phyloP scores from a whole-genome alignment of 805 yeast genomes.

The Wickerhamomyces strasburgensis region DNA sequence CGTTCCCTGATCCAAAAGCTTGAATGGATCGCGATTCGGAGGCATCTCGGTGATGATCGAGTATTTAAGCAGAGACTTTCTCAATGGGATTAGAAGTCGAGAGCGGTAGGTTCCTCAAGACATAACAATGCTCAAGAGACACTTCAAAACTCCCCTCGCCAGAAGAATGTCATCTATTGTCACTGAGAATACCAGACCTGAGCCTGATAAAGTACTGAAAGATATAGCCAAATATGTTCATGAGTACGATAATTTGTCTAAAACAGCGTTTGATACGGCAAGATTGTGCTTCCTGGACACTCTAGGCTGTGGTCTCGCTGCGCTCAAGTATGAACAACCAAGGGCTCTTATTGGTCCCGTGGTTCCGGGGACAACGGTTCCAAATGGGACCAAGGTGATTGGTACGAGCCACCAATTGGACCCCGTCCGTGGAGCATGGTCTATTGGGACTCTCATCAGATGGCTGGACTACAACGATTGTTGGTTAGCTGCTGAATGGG shows the following conservation, averaged over 20 bases:
- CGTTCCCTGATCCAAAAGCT: too few species aligned
- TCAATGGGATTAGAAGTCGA: too few species aligned
- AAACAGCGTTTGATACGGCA: slow-evolving; percentile 49
- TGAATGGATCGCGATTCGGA: too few species aligned
- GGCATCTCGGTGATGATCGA: too few species aligned
- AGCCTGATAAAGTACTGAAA: slow-evolving; percentile 42
- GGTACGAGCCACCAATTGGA: slow-evolving; percentile 49
- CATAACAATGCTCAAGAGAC: slow-evolving; percentile 9
- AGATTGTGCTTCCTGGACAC: slow-evolving; percentile 51
- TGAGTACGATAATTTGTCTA: slow-evolving; percentile 37
- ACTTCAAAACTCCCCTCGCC: slow-evolving; percentile 5
- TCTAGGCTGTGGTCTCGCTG: slow-evolving; percentile 57
- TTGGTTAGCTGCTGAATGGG: slow-evolving; percentile 70
- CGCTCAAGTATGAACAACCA: slow-evolving; percentile 48
- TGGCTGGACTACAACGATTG: slow-evolving; percentile 63
- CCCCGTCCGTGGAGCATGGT: slow-evolving; percentile 55
- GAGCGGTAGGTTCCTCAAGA: neutral
- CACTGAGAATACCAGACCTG: slow-evolving; percentile 47
- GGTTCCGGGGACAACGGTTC: slow-evolving; percentile 52
- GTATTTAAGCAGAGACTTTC: too few species aligned
- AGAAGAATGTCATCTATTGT: slow-evolving; percentile 22
- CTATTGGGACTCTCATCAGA: slow-evolving; percentile 51
- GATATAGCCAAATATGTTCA: slow-evolving; percentile 50
- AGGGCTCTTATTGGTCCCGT: slow-evolving; percentile 46
- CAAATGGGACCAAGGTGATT: slow-evolving; percentile 50